Evolutionary conservation across 345 rosid species (phyloP), one percentile per base, ranked within the genome.

Genomic region (Eucalyptus erythrocorys): DNA sequence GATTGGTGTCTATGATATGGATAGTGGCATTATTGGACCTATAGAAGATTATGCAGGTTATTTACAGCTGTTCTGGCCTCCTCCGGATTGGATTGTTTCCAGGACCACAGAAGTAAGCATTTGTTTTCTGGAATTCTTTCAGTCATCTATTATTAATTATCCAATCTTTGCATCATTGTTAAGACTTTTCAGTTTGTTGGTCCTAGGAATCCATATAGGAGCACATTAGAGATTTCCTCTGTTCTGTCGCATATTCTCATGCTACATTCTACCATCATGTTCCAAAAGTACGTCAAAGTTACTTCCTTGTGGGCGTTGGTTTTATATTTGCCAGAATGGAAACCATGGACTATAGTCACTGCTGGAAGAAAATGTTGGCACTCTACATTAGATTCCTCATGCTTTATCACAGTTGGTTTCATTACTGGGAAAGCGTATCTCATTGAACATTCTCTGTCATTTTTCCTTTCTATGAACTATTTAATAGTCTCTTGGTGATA

Each of bases 51-150:
- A 8, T 8, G 59, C 24, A 22, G 59, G 26, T 53, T 53, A 53
- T 22, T 21, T 26, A 53, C 10, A 8, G 59, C 59, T 53, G 27
- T 21, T 53, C 59, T 53, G 59, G 59, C 59, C 59, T 53, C 26
- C 59, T 53, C 27, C 59, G 11, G 59, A 53, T 53, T 97, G 99
- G 99, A 90, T 95, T 87, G 88, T 90, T 90, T 89, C 94, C 24
- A 76, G 91, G 8, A 87, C 88, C 30, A 34, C 37, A 64, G 94
- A 93, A 89, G 99, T 97, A 92, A 92, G 98, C 91, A 34, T 37
- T 68, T 19, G 43, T 34, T 34, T 17, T 37, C 43, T 68, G 43
- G 24, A 34, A 68, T 34, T 5, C 4, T 34, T 71, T 9, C 26
- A 4, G 34, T 68, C 22, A 68, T 32, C 80, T 68, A 68, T 68